Evolutionary conservation across 139 green algal species (phyloP).

Genomic region (Picochlorum sp.): DNA sequence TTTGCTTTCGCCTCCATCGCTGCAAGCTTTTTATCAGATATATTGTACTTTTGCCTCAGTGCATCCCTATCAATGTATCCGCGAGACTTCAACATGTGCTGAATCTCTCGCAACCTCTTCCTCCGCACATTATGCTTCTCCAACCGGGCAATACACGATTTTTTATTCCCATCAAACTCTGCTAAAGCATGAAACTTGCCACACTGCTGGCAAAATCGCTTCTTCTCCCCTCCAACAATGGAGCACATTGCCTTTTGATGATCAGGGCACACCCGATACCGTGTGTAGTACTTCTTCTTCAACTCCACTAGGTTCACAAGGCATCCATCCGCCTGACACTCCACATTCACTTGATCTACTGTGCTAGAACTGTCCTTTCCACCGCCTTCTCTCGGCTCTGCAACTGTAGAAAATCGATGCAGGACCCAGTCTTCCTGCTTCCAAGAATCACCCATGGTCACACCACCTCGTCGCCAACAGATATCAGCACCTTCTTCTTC

Average conservation of each 20-base stretch:
- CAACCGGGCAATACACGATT: conserved; percentile 34
- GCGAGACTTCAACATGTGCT: conserved; percentile 22
- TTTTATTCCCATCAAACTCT: conserved; percentile 38
- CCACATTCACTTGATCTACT: neutral
- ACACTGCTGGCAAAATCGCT: conserved; percentile 39
- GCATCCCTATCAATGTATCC: conserved; percentile 20
- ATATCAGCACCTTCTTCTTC: too few relatives aligned
- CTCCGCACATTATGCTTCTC: conserved; percentile 57
- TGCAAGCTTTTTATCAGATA: conserved; percentile 22
- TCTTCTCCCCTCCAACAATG: conserved; percentile 9
- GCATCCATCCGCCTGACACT: conserved; percentile 60
- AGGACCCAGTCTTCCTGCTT: too few relatives aligned
- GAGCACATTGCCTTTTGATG: conserved; percentile 44
- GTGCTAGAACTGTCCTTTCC: neutral
- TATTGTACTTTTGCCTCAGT: conserved; percentile 17
- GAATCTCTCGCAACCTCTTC: conserved; percentile 31
- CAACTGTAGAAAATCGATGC: too few relatives aligned
- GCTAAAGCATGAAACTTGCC: conserved; percentile 20
- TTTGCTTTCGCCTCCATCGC: conserved; percentile 5
- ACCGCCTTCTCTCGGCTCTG: too few relatives aligned
- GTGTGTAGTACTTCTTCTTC: conserved; percentile 61
- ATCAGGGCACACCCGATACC: conserved; percentile 66
- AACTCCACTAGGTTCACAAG: conserved; percentile 41
- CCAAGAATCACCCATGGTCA: too few relatives aligned
- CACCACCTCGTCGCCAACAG: too few relatives aligned